Percentiles rank a stretch among this genome's conserved stretches.
Conservation (phyloP, 495 filamentous ascomycete genomes). For the Cairneyella variabilis region DNA sequence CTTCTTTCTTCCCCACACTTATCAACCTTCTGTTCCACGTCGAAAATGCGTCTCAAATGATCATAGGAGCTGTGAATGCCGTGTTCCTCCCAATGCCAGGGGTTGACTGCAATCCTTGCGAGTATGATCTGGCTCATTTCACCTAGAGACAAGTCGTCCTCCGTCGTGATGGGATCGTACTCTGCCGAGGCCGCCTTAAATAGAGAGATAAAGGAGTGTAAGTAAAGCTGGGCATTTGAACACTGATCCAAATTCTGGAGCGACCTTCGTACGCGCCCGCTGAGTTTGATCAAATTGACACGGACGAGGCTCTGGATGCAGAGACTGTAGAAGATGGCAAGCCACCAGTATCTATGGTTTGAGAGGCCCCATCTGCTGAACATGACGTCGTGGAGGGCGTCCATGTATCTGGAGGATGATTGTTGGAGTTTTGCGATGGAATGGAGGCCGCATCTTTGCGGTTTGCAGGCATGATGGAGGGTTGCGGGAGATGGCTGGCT, state of each 20-base stretch:
- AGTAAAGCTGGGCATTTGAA: constrained; percentile 4
- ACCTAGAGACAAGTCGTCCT: not conserved
- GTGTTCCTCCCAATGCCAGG: constrained; percentile 7
- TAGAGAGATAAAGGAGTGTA: constrained; percentile 8
- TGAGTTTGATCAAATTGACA: constrained; percentile 9
- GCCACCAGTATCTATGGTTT: constrained; percentile 2
- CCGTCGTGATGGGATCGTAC: constrained; percentile 7
- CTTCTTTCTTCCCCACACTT: not conserved
- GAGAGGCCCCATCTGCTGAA: constrained; percentile 4
- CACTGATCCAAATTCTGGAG: constrained; percentile 1
- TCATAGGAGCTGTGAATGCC: constrained; percentile 7
- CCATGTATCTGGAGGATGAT: constrained; percentile 1
- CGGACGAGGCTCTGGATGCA: constrained; percentile 5
- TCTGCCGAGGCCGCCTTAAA: constrained; percentile 5
- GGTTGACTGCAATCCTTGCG: constrained; percentile 8
- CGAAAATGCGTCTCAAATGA: constrained; percentile 7
- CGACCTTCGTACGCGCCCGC: constrained; percentile 7
- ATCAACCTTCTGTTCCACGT: not conserved
- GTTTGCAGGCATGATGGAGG: constrained; percentile 4
- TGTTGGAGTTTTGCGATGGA: constrained; percentile 7
- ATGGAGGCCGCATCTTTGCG: constrained; percentile 2
- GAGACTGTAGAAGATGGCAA: constrained; percentile 7
- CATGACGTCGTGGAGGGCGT: not conserved
- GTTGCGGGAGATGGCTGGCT: not conserved
- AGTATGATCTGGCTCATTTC: constrained; percentile 6